These are phyloP conservation scores for Cutaneotrichosporon sp. DNA, from an alignment of 1,284 basidiomycete species.

Conservation along the genomic window DNA sequence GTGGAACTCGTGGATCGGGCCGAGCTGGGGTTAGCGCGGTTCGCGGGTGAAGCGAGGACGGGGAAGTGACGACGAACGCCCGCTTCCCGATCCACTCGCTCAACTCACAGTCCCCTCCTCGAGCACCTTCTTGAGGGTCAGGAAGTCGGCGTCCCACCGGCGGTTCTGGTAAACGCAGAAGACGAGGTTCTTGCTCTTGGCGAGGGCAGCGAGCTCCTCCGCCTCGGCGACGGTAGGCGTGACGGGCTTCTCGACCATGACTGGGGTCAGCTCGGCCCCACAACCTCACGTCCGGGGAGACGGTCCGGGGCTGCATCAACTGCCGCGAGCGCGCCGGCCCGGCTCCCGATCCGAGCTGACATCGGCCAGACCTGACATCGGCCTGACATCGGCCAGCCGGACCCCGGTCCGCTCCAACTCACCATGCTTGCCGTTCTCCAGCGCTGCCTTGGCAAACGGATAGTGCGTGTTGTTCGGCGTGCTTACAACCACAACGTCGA, in stretches of 20 bases:
- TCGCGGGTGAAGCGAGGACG: background rate
- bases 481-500: conserved; percentile 62
- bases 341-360: no score
- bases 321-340: no score
- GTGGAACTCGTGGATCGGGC: conserved; percentile 38
- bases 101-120: conserved; percentile 59
- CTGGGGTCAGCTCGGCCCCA: conserved; percentile 23
- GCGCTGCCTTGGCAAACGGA: conserved; percentile 57
- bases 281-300: conserved; percentile 23
- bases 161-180: conserved; percentile 74
- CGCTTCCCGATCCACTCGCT: no score
- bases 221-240: conserved; percentile 68
- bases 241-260: conserved; percentile 80
- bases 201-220: conserved; percentile 66
- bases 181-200: conserved; percentile 65
- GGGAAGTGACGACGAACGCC: no score
- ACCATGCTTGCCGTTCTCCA: conserved; percentile 79
- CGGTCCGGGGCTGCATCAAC: no score
- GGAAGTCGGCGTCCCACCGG: conserved; percentile 62
- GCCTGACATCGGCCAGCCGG: no score
- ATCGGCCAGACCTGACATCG: no score
- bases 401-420: conserved; percentile 2
- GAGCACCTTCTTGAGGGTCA: conserved; percentile 69
- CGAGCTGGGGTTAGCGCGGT: conserved; percentile 30
- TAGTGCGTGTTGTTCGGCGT: conserved; percentile 83